Evolutionary conservation across 345 rosid species (phyloP), one percentile per base, ranked within the genome.

Genomic region (Hibiscus trionum): DNA sequence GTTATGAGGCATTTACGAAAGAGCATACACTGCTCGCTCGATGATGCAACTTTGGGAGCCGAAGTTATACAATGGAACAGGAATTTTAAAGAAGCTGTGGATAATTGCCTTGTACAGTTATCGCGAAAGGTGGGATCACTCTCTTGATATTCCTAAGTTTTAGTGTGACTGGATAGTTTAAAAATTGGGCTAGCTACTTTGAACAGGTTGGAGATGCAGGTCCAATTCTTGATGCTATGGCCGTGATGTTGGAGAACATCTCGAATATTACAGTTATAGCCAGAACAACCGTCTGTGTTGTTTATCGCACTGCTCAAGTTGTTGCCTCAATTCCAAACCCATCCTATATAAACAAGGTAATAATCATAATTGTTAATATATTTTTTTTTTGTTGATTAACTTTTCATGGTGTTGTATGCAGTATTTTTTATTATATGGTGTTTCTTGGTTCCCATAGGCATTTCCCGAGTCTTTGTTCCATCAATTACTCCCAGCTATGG

Each of bases 391-490:
- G 56, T 73, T 35, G 52, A 33, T 52, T 69, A 57, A 52, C 73
- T 24, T 42, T 49, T 74, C 39, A 46, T 69, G 5, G 53, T 49
- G 55, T 44, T 62, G 35, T 62, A 44, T 69, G 60, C 57, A 62
- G 42, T 77, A 52, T 37, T 42, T 57, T 12, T 49, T 37, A 39
- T 16, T 60, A 12, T 71, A 63, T 66, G 57, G 77, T 19, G 3
- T 75, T 70, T 73, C 61, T 66, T 76, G 26, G 50, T 76, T 61
- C 55, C 72, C 75, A 60, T 78, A 96, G 99, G 88, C 97, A 75
- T 96, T 93, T 70, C 96, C 98, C 0, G 99, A 93, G 84, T 86
- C 96, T 83, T 84, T 96, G 75, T 96, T 96, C 81, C 93, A 93
- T 83, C 97, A 93, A 73, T 80, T 96, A 80, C 93, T 96, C 71